Conservation (phyloP, 2,329 filamentous ascomycete genomes). For the Ophiostoma triangulosporum region DNA sequence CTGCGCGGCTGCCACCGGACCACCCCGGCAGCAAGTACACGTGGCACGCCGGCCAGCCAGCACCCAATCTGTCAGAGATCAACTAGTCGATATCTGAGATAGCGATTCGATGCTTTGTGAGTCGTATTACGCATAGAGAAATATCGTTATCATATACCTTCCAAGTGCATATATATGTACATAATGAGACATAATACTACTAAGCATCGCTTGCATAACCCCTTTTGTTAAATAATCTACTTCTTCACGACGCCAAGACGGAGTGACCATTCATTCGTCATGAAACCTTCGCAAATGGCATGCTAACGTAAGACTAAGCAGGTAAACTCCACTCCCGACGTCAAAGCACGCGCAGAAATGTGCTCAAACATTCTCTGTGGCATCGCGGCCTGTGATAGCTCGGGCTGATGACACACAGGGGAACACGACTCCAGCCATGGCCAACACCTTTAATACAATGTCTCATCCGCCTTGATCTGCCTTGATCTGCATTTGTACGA, state of each 20-base stretch:
- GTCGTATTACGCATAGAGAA: too few relatives aligned
- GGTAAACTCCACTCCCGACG: neutral
- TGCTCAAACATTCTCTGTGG: conserved; percentile 3
- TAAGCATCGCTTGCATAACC: neutral
- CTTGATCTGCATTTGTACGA: too few relatives aligned
- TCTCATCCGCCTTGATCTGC: too few relatives aligned
- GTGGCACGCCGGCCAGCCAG: conserved; percentile 4
- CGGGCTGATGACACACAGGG: too few relatives aligned
- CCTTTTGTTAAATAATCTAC: neutral
- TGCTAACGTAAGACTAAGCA: neutral
- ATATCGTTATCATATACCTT: too few relatives aligned
- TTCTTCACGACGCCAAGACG: neutral
- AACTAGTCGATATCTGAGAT: too few relatives aligned
- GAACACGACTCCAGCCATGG: too few relatives aligned
- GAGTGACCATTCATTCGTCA: neutral
- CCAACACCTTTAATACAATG: too few relatives aligned
- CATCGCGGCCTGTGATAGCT: neutral
- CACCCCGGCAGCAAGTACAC: conserved; percentile 4
- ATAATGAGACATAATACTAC: too few relatives aligned
- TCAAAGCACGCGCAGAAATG: neutral
- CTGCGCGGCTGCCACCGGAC: neutral
- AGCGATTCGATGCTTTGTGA: too few relatives aligned
- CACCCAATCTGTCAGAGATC: conserved; percentile 1
- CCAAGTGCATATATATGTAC: too few relatives aligned
- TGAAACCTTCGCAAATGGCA: neutral